Conservation (phyloP, 306 rosid genomes). For the Rosa rugosa region DNA sequence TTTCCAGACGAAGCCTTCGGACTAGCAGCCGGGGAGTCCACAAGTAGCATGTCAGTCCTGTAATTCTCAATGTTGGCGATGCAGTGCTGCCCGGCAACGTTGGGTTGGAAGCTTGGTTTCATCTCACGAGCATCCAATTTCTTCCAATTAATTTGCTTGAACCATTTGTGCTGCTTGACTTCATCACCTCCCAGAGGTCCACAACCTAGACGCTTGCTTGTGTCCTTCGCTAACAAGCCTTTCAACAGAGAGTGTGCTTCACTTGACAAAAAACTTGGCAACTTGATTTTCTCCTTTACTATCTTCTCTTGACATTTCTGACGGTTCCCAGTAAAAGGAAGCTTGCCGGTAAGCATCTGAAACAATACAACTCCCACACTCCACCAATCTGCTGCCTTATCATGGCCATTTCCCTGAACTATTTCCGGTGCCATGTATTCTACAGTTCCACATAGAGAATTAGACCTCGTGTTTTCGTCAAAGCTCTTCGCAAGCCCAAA, state of each 20-base stretch:
- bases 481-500: conserved; percentile 88
- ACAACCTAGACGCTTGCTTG: conserved; percentile 65
- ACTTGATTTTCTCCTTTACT: conserved; percentile 82
- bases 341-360: conserved; percentile 98
- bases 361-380: conserved; percentile 82
- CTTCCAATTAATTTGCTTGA: conserved; percentile 78
- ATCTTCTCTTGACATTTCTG: conserved; percentile 79
- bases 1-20: conserved; percentile 61
- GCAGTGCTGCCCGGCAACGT: conserved; percentile 74
- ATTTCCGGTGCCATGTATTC: conserved; percentile 98
- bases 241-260: conserved; percentile 90
- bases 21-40: conserved; percentile 79
- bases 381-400: conserved; percentile 99
- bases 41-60: conserved; percentile 91
- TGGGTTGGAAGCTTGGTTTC: conserved; percentile 82
- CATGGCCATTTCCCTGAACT: conserved; percentile 88
- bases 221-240: conserved; percentile 83
- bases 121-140: conserved; percentile 72
- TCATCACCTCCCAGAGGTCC: conserved; percentile 66
- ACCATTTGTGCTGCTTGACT: conserved; percentile 88
- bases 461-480: conserved; percentile 69
- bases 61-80: conserved; percentile 85
- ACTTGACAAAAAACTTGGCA: conserved; percentile 82
- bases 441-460: conserved; percentile 82
- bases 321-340: conserved; percentile 83